phyloP scores from a whole-genome alignment of 306 rosid genomes.

The Vigna unguiculata region DNA sequence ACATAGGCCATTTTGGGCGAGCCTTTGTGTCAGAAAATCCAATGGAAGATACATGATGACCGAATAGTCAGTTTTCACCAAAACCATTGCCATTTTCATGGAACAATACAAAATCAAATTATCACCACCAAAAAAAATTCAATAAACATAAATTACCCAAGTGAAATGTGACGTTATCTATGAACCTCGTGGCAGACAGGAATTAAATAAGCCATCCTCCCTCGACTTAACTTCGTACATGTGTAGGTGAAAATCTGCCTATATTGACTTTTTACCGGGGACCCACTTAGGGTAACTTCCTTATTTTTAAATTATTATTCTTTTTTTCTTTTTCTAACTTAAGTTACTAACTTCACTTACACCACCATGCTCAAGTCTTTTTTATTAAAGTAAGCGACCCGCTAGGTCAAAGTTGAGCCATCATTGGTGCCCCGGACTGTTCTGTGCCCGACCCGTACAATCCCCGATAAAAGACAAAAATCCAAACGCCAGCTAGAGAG shows the following conservation, averaged over 20 bases:
- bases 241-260: constrained; percentile 44
- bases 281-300: constrained; percentile 39
- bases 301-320: not conserved
- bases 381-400: constrained; percentile 29
- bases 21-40: constrained; percentile 85
- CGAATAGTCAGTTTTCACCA: constrained; percentile 64
- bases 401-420: constrained; percentile 60
- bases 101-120: not conserved
- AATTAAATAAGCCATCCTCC: constrained; percentile 39
- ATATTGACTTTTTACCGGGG: constrained; percentile 73
- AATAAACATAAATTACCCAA: not conserved
- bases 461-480: constrained; percentile 12
- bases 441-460: constrained; percentile 22
- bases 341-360: too few relatives aligned
- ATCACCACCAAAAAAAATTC: not conserved
- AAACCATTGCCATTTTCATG: constrained; percentile 33
- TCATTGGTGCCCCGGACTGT: constrained; percentile 4
- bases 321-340: too few relatives aligned
- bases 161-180: constrained; percentile 44
- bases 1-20: constrained; percentile 49
- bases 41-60: constrained; percentile 73
- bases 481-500: constrained; percentile 15
- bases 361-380: not conserved
- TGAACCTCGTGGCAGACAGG: constrained; percentile 23
- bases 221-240: constrained; percentile 46